A percentile compares a stretch with the other conserved stretches of the same genome.
These are phyloP conservation scores for Glonium stellatum DNA, from an alignment of 495 filamentous ascomycete genomes.

Conservation along the genomic window DNA sequence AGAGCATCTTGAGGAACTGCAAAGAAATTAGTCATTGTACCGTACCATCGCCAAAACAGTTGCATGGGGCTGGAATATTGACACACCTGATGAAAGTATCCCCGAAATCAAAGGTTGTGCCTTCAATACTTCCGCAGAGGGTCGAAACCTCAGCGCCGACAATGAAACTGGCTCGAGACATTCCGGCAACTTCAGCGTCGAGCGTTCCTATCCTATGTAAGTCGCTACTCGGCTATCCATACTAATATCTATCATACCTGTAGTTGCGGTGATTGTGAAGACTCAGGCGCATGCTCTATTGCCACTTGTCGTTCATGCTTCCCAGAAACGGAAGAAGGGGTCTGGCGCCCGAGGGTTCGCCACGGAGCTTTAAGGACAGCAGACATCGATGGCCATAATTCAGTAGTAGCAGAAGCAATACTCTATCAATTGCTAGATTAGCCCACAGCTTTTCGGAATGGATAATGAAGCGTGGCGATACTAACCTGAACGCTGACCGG, in stretches of 20 bases:
- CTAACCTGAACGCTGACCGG: slow-evolving; percentile 25
- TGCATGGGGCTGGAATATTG: background rate
- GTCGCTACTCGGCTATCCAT: background rate
- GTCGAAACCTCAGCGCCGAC: slow-evolving; percentile 15
- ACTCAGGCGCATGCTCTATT: background rate
- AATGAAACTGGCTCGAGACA: slow-evolving; percentile 14
- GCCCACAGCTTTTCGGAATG: background rate
- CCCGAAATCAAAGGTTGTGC: slow-evolving; percentile 15
- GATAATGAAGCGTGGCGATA: slow-evolving; percentile 9
- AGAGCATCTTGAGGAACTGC: slow-evolving; percentile 23
- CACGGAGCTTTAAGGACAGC: slow-evolving; percentile 43
- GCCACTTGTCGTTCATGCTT: background rate
- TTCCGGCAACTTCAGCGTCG: slow-evolving; percentile 13
- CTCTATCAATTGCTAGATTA: slow-evolving; percentile 12
- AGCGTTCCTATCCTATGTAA: slow-evolving; percentile 3
- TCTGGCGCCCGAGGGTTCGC: slow-evolving; percentile 27
- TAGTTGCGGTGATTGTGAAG: background rate
- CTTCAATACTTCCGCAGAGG: slow-evolving; percentile 11
- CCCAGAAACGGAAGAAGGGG: background rate
- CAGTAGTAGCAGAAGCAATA: slow-evolving; percentile 44
- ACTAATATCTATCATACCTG: slow-evolving; percentile 2
- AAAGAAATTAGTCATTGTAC: background rate
- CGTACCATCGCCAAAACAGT: background rate
- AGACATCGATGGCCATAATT: slow-evolving; percentile 51
- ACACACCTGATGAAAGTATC: slow-evolving; percentile 18